Conservation (phyloP, 2,329 filamentous ascomycete genomes). For the Botryotinia convoluta region DNA sequence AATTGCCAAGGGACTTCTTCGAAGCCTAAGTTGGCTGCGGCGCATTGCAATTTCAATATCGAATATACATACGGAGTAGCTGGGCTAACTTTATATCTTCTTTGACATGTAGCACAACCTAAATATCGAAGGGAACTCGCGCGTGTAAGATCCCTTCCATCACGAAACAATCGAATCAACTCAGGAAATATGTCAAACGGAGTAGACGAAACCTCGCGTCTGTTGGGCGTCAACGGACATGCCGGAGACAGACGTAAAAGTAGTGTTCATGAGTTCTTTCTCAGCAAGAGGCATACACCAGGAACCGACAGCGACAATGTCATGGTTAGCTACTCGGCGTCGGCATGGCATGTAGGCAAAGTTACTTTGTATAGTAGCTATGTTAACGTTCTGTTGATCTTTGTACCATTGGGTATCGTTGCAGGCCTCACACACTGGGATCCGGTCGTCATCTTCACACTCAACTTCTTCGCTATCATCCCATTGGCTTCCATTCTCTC, state of each 20-base stretch:
- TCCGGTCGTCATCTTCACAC: slow-evolving; percentile 53
- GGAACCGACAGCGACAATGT: slow-evolving; percentile 33
- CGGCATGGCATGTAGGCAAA: slow-evolving; percentile 32
- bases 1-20: background rate
- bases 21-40: slow-evolving; percentile 7
- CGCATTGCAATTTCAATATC: slow-evolving; percentile 15
- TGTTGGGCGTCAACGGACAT: slow-evolving; percentile 26
- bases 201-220: slow-evolving; percentile 26
- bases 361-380: slow-evolving; percentile 37
- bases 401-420: slow-evolving; percentile 75
- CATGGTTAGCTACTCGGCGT: slow-evolving; percentile 29
- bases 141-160: slow-evolving; percentile 16
- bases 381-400: slow-evolving; percentile 76
- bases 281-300: slow-evolving; percentile 32
- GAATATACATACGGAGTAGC: slow-evolving; percentile 8
- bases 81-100: slow-evolving; percentile 24
- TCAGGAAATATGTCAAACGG: background rate
- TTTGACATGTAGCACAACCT: slow-evolving; percentile 26
- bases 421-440: slow-evolving; percentile 49
- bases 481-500: slow-evolving; percentile 51
- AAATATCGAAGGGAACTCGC: slow-evolving; percentile 26
- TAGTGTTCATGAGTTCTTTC: slow-evolving; percentile 31
- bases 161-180: background rate
- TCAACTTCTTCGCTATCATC: slow-evolving; percentile 60
- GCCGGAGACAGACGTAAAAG: slow-evolving; percentile 20